Percentiles rank a stretch among this genome's conserved stretches.
Conservation (phyloP, 139 green algal genomes). For the Gonium pectorale region DNA sequence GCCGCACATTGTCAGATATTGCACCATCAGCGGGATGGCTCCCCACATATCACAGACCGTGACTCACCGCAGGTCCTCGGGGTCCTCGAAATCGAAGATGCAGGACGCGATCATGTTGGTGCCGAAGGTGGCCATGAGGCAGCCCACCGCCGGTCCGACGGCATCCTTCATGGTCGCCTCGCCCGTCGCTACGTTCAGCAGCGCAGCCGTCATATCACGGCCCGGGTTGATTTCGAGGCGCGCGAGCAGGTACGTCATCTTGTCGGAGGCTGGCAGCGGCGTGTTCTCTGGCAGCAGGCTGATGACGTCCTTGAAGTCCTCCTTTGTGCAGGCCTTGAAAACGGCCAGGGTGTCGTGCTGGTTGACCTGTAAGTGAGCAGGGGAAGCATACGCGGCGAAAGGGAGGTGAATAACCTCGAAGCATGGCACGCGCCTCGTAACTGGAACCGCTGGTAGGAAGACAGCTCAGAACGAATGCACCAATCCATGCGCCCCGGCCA, state of each 20-base stretch:
- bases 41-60: no score
- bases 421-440: no score
- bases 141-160: constrained; percentile 76
- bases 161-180: constrained; percentile 63
- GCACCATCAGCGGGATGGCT: no score
- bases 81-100: constrained; percentile 82
- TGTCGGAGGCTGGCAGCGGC: constrained; percentile 72
- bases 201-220: constrained; percentile 46
- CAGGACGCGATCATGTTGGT: constrained; percentile 80
- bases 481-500: no score
- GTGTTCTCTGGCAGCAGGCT: constrained; percentile 74
- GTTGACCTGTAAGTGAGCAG: constrained; percentile 41
- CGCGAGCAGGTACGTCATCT: constrained; percentile 78
- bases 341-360: constrained; percentile 66
- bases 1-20: no score
- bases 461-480: no score
- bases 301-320: constrained; percentile 80
- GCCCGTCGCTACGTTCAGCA: constrained; percentile 54
- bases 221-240: constrained; percentile 58
- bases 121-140: constrained; percentile 81
- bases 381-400: neutral
- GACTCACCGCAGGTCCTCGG: constrained; percentile 63
- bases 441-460: no score
- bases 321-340: constrained; percentile 71
- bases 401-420: no score